Evolutionary conservation across 306 rosid species (phyloP), one percentile per base, ranked within the genome.

Genomic region (Lathyrus tuberosus): DNA sequence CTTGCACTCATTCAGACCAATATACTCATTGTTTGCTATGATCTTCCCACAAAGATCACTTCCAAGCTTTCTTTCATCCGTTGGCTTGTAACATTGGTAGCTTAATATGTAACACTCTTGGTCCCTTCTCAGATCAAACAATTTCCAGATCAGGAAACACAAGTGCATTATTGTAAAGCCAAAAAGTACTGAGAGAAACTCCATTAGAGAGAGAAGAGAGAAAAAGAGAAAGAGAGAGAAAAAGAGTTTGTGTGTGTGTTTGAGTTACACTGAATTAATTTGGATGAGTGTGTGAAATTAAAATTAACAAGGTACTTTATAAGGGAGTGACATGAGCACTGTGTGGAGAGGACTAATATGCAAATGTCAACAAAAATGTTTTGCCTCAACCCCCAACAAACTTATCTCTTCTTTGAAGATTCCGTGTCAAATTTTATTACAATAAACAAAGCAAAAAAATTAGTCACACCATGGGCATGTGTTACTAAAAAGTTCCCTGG

Each of bases 331-430:
- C 10, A 40, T 11, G 62, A 13, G 18, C 58, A 62, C 74, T 26
- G 61, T 57, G 61, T 42, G 53, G 15, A 17, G 31, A 48, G 43
- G 48, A 65, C 48, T 66, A 8, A 67, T 37, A 68, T 38, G 6
- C 48, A 71, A 75, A 17, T 17, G 72, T 60, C 74, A 65, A 43
- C 18, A 73, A n/a, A 62, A 37, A 48, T 35, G 40, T 10, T 28
- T 1, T 30, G 16, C 38, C 81, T 67, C 96, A 89, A 89, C 96
- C 68, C 86, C 96, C 90, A 89, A 81, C 92, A 83, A 84, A 83
- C 87, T 71, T 22, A 51, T 70, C 49, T 67, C 65, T 10, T 17
- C 42, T 61, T 35, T 14, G 68, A 22, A 33, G 17, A 4, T 74
- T 82, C 62, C 70, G 76, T 78, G 75, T 74, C 69, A 62, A 71